A percentile compares a stretch with the other conserved stretches of the same genome.
Evolutionary conservation across 164 flowering plant genomes (phyloP).

Genomic region (Vitis vinifera): DNA sequence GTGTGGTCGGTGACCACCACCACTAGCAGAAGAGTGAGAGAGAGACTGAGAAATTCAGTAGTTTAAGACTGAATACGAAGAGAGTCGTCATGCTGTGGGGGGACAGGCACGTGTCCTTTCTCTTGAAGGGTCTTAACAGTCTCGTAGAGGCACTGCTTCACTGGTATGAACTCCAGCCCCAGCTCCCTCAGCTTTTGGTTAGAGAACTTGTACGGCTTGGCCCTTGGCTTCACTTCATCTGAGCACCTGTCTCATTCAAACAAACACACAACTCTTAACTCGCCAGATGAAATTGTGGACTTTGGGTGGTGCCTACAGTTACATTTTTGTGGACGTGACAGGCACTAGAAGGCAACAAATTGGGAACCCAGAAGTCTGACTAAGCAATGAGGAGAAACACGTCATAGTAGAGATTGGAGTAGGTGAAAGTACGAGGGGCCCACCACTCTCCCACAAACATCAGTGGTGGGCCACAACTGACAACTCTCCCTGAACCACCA

Average conservation of each 20-base stretch:
- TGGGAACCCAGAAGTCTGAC: too few species aligned
- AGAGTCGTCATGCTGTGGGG: constrained; percentile 31
- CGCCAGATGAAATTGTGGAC: too few species aligned
- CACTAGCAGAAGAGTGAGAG: not conserved
- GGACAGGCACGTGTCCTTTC: constrained; percentile 71
- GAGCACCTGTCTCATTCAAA: constrained; percentile 62
- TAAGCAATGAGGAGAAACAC: too few species aligned
- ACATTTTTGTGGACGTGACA: too few species aligned
- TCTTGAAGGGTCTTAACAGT: constrained; percentile 79
- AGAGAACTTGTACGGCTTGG: constrained; percentile 80
- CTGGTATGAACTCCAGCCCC: constrained; percentile 81
- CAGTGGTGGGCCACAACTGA: too few species aligned
- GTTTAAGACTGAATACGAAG: constrained; percentile 25
- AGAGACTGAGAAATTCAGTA: not conserved
- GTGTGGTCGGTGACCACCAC: too few species aligned
- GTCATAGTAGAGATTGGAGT: too few species aligned
- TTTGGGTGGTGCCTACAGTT: too few species aligned
- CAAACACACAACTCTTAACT: not conserved
- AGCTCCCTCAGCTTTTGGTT: constrained; percentile 80
- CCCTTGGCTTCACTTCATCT: constrained; percentile 84
- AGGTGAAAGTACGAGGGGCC: too few species aligned
- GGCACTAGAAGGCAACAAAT: too few species aligned
- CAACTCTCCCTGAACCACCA: too few species aligned
- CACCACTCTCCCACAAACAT: too few species aligned
- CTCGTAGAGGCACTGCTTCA: constrained; percentile 62